Percentiles rank a stretch among this genome's conserved stretches.
Conservation (phyloP, 805 yeast species). For the Cyberlindnera meyerae region DNA sequence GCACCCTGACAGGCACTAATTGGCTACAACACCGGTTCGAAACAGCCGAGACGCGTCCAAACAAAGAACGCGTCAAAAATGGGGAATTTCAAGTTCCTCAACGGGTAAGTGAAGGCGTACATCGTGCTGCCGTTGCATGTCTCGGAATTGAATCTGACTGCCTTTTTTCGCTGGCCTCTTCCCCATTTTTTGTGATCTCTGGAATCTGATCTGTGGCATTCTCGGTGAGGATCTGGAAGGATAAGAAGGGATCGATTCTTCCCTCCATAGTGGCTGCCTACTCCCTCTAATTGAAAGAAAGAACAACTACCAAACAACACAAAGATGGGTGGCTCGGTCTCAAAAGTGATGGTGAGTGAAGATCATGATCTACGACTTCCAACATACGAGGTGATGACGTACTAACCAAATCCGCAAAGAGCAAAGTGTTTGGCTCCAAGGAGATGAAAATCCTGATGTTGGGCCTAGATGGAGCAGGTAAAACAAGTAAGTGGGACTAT, state of each 20-base stretch:
- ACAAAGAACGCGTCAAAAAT: background rate
- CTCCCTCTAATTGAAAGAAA: background rate
- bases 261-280: background rate
- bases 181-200: too few relatives aligned
- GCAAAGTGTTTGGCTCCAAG: conserved; percentile 46
- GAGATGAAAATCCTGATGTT: conserved; percentile 74
- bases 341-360: conserved; percentile 29
- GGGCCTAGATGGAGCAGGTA: conserved; percentile 91
- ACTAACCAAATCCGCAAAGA: conserved; percentile 18
- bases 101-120: background rate
- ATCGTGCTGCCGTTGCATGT: too few relatives aligned
- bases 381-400: background rate
- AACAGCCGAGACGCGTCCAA: background rate
- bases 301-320: background rate
- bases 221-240: too few relatives aligned
- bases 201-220: too few relatives aligned
- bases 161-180: background rate
- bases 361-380: too few relatives aligned
- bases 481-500: conserved; percentile 41
- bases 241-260: background rate
- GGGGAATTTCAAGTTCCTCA: background rate
- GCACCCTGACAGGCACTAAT: too few relatives aligned
- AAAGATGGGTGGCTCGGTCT: conserved; percentile 31
- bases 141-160: background rate
- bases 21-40: too few relatives aligned